These are phyloP conservation scores for Populus alba DNA, from an alignment of 345 rosid genomes.

Conservation along the genomic window DNA sequence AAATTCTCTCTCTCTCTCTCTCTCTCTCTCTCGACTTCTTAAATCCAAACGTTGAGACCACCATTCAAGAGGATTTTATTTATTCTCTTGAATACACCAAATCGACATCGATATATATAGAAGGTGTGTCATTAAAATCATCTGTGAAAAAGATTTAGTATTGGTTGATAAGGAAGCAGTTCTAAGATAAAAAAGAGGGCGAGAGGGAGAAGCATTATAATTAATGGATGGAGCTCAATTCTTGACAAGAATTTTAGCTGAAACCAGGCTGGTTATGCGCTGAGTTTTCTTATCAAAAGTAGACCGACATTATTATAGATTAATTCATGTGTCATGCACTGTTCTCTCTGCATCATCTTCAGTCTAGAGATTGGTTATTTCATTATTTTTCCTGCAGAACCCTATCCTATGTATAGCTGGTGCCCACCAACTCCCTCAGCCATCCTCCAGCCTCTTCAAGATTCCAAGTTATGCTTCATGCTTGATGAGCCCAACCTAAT, in stretches of 20 bases:
- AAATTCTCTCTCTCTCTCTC: neutral
- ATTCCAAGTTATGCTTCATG: neutral
- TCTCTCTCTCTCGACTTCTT: neutral
- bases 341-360: neutral
- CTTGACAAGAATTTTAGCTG: neutral
- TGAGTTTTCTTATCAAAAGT: neutral
- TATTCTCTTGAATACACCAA: neutral
- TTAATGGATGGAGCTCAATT: neutral
- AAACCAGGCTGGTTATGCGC: neutral
- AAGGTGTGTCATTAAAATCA: neutral
- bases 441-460: conserved; percentile 6
- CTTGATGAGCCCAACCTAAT: neutral
- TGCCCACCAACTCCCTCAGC: neutral
- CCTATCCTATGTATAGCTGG: conserved; percentile 1
- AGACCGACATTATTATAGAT: neutral
- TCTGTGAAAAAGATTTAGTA: too few relatives aligned
- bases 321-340: neutral
- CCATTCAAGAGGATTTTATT: neutral
- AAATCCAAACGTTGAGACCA: neutral
- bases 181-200: too few relatives aligned
- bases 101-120: neutral
- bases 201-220: neutral
- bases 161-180: too few relatives aligned
- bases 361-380: neutral
- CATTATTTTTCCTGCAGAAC: neutral